phyloP scores from a whole-genome alignment of 2,329 filamentous ascomycete genomes.

The Penicillium hesseltinei region DNA sequence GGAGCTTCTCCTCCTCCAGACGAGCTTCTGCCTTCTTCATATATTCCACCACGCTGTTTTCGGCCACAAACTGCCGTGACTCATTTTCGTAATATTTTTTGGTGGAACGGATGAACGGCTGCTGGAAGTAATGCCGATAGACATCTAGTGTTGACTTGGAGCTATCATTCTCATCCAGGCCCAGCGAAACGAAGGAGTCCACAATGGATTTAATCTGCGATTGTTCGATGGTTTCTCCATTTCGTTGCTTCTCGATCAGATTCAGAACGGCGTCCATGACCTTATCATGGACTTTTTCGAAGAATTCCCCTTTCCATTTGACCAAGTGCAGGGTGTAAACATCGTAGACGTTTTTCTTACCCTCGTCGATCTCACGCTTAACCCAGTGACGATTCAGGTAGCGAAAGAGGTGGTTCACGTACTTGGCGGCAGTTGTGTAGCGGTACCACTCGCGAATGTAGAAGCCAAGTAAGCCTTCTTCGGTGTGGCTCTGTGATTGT shows the following conservation, averaged over 20 bases:
- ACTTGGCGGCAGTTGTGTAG: constrained; percentile 93
- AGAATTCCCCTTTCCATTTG: constrained; percentile 91
- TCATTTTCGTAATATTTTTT: constrained; percentile 84
- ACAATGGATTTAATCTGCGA: constrained; percentile 96
- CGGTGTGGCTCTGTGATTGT: constrained; percentile 74
- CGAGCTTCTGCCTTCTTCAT: constrained; percentile 98
- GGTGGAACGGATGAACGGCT: constrained; percentile 84
- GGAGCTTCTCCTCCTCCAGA: constrained; percentile 88
- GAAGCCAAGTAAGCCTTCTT: constrained; percentile 85
- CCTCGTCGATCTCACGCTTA: constrained; percentile 97
- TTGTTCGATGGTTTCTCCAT: constrained; percentile 96
- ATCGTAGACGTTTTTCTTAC: constrained; percentile 97
- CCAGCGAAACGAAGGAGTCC: constrained; percentile 92
- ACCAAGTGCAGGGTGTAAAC: constrained; percentile 96
- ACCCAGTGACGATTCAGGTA: constrained; percentile 99
- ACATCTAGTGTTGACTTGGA: constrained; percentile 94
- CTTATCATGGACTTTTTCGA: constrained; percentile 75
- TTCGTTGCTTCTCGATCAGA: constrained; percentile 93
- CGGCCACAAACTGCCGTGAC: constrained; percentile 88
- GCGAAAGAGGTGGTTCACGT: constrained; percentile 93
- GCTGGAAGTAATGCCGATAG: constrained; percentile 89
- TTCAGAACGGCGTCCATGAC: constrained; percentile 95
- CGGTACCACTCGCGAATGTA: constrained; percentile 97
- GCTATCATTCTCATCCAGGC: constrained; percentile 87
- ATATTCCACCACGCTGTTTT: constrained; percentile 97